Conservation (phyloP, 108 stramenopile species). For the Cyclotella distinguenda region DNA sequence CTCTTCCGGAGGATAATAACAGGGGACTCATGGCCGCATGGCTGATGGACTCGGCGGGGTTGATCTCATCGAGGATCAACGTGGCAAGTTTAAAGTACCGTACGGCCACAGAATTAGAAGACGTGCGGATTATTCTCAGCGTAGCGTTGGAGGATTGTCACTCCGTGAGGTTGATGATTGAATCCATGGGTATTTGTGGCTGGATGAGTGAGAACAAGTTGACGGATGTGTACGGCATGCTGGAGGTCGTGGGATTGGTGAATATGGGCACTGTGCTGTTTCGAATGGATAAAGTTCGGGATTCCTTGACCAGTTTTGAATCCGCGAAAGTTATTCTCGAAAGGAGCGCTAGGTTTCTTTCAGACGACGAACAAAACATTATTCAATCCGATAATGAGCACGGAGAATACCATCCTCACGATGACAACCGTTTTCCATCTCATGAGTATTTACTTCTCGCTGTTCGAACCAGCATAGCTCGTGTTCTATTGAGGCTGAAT, state of each 20-base stretch:
- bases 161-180: background rate
- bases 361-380: background rate
- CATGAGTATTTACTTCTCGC: slow-evolving; percentile 36
- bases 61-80: slow-evolving; percentile 33
- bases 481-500: slow-evolving; percentile 25
- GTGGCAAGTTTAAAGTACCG: slow-evolving; percentile 32
- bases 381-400: background rate
- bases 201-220: background rate
- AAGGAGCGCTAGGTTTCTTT: background rate
- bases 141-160: slow-evolving; percentile 10
- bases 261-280: slow-evolving; percentile 39
- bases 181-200: background rate
- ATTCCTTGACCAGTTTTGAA: slow-evolving; percentile 36
- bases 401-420: slow-evolving; percentile 15
- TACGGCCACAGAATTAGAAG: slow-evolving; percentile 18
- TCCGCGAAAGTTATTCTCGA: slow-evolving; percentile 18
- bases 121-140: slow-evolving; percentile 16
- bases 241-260: slow-evolving; percentile 31
- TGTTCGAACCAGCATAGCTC: slow-evolving; percentile 24
- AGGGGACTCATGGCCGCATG: slow-evolving; percentile 1
- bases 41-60: slow-evolving; percentile 22
- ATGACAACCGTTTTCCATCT: slow-evolving; percentile 38
- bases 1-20: background rate
- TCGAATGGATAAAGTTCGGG: slow-evolving; percentile 42
- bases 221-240: slow-evolving; percentile 11